Percentiles rank a stretch among this genome's conserved stretches.
Conservation (phyloP, 2,329 filamentous ascomycete genomes). For the Ophiostoma populinum region DNA sequence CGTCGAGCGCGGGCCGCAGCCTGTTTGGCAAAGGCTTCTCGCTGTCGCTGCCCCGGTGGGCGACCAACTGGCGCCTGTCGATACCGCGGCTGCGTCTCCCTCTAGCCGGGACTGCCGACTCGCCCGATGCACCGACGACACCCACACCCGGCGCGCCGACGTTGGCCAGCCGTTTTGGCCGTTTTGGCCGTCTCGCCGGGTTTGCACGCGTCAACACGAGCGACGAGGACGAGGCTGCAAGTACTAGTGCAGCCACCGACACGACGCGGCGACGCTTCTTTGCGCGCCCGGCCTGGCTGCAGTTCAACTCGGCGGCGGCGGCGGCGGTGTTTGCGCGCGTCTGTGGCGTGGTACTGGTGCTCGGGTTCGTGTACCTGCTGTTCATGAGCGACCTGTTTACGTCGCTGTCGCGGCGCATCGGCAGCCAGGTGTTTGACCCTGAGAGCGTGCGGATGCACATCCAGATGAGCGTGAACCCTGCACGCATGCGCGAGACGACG, state of each 20-base stretch:
- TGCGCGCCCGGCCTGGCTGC: constrained; percentile 14
- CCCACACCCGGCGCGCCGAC: not conserved
- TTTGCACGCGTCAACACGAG: constrained; percentile 6
- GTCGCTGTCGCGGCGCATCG: constrained; percentile 41
- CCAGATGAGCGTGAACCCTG: constrained; percentile 53
- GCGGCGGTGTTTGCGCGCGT: constrained; percentile 54
- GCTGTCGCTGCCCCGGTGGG: constrained; percentile 35
- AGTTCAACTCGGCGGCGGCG: constrained; percentile 23
- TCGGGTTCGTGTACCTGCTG: constrained; percentile 65
- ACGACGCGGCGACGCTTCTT: constrained; percentile 5
- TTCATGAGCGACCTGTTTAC: constrained; percentile 75
- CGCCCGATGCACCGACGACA: constrained; percentile 12
- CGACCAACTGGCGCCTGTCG: constrained; percentile 29
- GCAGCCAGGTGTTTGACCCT: constrained; percentile 61
- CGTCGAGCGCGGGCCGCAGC: constrained; percentile 13
- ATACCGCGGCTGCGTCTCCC: constrained; percentile 32
- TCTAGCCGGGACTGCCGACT: constrained; percentile 15
- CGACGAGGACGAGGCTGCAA: constrained; percentile 4
- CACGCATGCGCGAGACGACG: constrained; percentile 54
- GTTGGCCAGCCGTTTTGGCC: constrained; percentile 7
- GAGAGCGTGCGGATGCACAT: constrained; percentile 65
- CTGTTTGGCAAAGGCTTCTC: constrained; percentile 37
- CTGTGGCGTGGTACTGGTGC: constrained; percentile 56
- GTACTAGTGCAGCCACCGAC: constrained; percentile 6
- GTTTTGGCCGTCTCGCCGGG: constrained; percentile 4